Evolutionary conservation across 805 yeast species (phyloP).

Genomic region (Priceomyces castillae): DNA sequence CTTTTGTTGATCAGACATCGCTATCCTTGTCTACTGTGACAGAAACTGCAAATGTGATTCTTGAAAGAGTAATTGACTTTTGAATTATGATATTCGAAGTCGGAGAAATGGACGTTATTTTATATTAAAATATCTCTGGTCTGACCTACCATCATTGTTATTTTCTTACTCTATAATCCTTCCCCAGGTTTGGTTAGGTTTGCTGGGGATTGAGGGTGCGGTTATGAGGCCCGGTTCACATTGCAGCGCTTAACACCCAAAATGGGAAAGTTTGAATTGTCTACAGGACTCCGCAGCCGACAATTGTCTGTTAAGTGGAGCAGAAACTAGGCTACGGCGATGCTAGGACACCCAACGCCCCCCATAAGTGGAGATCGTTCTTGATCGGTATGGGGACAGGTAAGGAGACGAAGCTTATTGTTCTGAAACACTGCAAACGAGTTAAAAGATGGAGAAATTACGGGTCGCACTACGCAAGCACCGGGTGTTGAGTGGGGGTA

Average conservation of each 20-base stretch:
- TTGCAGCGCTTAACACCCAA: background rate
- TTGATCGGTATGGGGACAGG: background rate
- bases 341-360: background rate
- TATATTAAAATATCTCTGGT: background rate
- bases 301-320: background rate
- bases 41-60: background rate
- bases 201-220: background rate
- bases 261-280: background rate
- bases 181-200: background rate
- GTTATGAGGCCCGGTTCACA: background rate
- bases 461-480: no score
- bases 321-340: background rate
- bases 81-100: no score
- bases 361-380: background rate
- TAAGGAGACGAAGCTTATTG: background rate
- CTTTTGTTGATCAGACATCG: constrained; percentile 14
- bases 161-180: background rate
- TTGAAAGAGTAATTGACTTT: no score
- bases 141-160: background rate
- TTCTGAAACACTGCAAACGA: background rate
- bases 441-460: background rate
- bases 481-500: no score
- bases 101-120: background rate
- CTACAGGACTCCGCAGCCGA: background rate
- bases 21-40: background rate